Evolutionary conservation across 2,329 filamentous ascomycete genomes (phyloP).

Genomic region (Ophiocordyceps camponoti-leonardi): DNA sequence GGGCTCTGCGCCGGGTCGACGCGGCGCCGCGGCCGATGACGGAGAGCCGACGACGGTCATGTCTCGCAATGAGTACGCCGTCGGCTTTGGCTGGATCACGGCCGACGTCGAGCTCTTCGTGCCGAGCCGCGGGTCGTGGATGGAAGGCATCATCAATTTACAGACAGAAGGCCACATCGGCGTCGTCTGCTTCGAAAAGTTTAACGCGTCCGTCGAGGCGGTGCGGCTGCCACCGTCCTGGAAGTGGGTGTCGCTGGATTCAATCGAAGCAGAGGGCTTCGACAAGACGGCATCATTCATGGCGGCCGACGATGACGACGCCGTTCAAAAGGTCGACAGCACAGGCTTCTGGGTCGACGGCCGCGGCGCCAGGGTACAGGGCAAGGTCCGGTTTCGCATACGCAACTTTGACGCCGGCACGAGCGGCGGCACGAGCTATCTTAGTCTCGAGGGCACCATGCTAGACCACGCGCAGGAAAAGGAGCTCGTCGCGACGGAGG

Average conservation of each 20-base stretch:
- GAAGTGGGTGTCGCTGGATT: slow-evolving; percentile 54
- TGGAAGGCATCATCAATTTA: slow-evolving; percentile 71
- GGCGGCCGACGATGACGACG: slow-evolving; percentile 31
- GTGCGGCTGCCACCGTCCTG: slow-evolving; percentile 59
- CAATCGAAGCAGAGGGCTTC: slow-evolving; percentile 19
- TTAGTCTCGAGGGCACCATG: slow-evolving; percentile 83
- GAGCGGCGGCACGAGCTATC: slow-evolving; percentile 58
- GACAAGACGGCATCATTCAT: slow-evolving; percentile 24
- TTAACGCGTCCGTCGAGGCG: slow-evolving; percentile 75
- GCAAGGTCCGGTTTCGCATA: slow-evolving; percentile 60
- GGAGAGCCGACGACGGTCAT: slow-evolving; percentile 27
- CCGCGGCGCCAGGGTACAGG: slow-evolving; percentile 50
- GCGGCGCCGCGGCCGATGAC: slow-evolving; percentile 28
- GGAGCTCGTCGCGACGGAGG: slow-evolving; percentile 27
- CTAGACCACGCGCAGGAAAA: slow-evolving; percentile 50
- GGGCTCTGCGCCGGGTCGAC: slow-evolving; percentile 37
- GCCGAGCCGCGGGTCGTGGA: slow-evolving; percentile 52
- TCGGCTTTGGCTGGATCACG: slow-evolving; percentile 75
- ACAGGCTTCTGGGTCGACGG: slow-evolving; percentile 63
- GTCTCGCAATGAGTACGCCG: slow-evolving; percentile 65
- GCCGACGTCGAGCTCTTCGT: slow-evolving; percentile 74
- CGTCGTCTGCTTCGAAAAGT: slow-evolving; percentile 76
- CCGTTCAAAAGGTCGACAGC: slow-evolving; percentile 32
- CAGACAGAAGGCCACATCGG: slow-evolving; percentile 83
- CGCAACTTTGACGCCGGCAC: slow-evolving; percentile 69